A percentile compares a stretch with the other conserved stretches of the same genome.
phyloP scores from a whole-genome alignment of 2,329 filamentous ascomycete species.

The Exserohilum rostratum region DNA sequence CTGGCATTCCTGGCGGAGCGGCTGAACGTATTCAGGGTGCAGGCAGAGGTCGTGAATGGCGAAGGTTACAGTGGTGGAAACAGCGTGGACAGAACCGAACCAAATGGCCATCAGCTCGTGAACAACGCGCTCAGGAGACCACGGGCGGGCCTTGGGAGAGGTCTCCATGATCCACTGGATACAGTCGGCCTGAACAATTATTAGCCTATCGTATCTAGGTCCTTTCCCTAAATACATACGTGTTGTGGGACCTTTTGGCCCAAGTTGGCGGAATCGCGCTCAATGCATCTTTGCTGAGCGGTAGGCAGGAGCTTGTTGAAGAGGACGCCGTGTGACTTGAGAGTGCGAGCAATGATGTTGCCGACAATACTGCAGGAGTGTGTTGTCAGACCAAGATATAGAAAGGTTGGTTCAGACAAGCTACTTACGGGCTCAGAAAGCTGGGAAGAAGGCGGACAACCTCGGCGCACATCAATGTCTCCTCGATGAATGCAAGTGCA shows the following conservation, averaged over 20 bases:
- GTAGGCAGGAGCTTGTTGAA: conserved; percentile 22
- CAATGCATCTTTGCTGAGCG: conserved; percentile 19
- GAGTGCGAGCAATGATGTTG: conserved; percentile 16
- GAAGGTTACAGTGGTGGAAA: conserved; percentile 27
- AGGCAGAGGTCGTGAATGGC: conserved; percentile 25
- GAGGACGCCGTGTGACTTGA: conserved; percentile 21
- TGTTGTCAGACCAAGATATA: background rate
- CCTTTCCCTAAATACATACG: background rate
- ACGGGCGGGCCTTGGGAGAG: conserved; percentile 29
- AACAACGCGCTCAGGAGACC: conserved; percentile 33
- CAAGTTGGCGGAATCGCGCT: conserved; percentile 16
- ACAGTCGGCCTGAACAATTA: conserved; percentile 24
- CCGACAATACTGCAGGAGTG: conserved; percentile 7
- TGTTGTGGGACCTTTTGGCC: conserved; percentile 18
- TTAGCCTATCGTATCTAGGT: background rate
- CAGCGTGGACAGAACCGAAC: conserved; percentile 43
- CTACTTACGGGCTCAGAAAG: conserved; percentile 18
- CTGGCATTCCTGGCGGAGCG: conserved; percentile 22
- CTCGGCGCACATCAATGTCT: conserved; percentile 34
- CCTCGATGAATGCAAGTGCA: conserved; percentile 29
- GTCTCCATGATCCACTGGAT: conserved; percentile 47
- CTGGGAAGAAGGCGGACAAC: conserved; percentile 25
- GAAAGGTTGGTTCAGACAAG: background rate
- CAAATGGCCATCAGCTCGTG: conserved; percentile 45
- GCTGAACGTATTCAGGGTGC: conserved; percentile 24